Base-by-base conservation (phyloP, 805 yeast species). In the Huiozyma naganishii region DNA sequence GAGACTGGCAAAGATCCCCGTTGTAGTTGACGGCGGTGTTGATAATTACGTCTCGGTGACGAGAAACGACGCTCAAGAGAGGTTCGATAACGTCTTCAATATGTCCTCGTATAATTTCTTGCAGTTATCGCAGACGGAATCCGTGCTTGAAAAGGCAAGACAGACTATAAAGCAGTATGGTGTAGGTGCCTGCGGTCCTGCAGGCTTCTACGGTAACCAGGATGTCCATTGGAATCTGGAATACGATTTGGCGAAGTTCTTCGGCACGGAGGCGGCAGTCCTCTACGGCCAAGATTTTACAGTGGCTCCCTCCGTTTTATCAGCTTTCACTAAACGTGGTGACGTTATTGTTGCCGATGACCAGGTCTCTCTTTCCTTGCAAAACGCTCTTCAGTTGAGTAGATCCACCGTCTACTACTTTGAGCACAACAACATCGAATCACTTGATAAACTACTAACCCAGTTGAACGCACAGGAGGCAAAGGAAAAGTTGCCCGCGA, bases 101-200 rank as follows among this genome's bases (percentile, higher is more conserved):
- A 68, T 88, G 53, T 74, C 88, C 4, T 74, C 87, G 4, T 64
- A 74, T 44, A 95, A 90, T 64, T 80, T 81, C 52, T 70, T 86
- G 57, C 74, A 79, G 53, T 66, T 87, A 58, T 74, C 80, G 41
- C 63, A 64, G 32, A 65, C 74, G 52, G 62, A 64, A 17, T 59
- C 49, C 11, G 69, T 87, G 35, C 67, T 68, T 42, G 61, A 69
- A 17, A 73, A 69, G 9, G 87, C 88, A 5, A 71, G 75, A 42
- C 60, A 68, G 29, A 71, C 77, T 23, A 78, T 92, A 48, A 69
- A 70, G 39, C 70, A 71, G 45, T 78, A 83, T 46, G 98, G 98
- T 59, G 97, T 92, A 41, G 98, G 98, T 50, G 90, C 97, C 0
- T 92, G 98, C 70, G 96, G 97, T 36, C 97, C 98, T 5, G 95